phyloP scores from a whole-genome alignment of 129 eudicot genomes.

The Saposhnikovia divaricata region DNA sequence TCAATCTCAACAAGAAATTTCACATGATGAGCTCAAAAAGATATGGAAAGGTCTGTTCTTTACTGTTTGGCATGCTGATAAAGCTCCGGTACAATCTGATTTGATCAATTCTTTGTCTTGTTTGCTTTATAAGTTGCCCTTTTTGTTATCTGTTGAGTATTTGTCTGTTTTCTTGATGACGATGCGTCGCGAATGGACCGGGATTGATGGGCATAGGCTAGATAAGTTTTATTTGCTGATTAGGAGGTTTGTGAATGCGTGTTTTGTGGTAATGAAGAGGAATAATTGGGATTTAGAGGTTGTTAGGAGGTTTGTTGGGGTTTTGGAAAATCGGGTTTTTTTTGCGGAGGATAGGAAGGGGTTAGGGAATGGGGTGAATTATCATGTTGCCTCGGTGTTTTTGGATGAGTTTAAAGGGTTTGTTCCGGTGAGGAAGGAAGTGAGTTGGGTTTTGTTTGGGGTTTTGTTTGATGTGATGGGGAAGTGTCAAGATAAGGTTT shows the following conservation, averaged over 20 bases:
- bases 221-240: conserved; percentile 75
- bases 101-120: conserved; percentile 49
- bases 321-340: conserved; percentile 41
- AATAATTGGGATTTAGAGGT: conserved; percentile 51
- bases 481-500: conserved; percentile 38
- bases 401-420: conserved; percentile 61
- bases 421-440: conserved; percentile 45
- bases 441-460: conserved; percentile 36
- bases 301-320: conserved; percentile 25
- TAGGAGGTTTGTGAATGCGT: conserved; percentile 40
- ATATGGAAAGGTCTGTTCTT: conserved; percentile 91
- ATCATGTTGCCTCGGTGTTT: conserved; percentile 69
- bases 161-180: conserved; percentile 50
- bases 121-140: conserved; percentile 35
- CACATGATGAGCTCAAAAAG: conserved; percentile 68
- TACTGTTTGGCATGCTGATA: conserved; percentile 89
- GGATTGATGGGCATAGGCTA: conserved; percentile 76
- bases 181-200: conserved; percentile 78
- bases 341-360: conserved; percentile 42
- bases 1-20: conserved; percentile 36
- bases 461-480: conserved; percentile 38
- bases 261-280: conserved; percentile 39
- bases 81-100: conserved; percentile 50
- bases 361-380: conserved; percentile 76
- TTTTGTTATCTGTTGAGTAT: conserved; percentile 35